Conservation (phyloP, 1,139 yeast genomes). For the Suhomyces guaymorum region DNA sequence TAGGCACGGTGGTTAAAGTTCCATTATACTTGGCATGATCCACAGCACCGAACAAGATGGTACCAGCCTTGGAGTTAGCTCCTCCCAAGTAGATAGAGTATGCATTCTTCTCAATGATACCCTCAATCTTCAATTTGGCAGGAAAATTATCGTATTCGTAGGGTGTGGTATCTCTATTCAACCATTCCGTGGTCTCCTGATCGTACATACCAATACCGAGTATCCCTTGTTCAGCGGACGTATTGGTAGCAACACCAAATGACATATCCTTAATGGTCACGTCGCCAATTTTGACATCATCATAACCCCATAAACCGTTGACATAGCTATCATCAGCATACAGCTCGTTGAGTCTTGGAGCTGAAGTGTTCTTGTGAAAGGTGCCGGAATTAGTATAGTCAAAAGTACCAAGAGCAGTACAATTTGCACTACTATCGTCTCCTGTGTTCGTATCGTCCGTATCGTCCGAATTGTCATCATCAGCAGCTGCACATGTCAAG, state of each 20-base stretch:
- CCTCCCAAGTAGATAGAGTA: constrained; percentile 47
- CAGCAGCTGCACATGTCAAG: constrained; percentile 23
- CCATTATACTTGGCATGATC: constrained; percentile 56
- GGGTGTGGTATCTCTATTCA: constrained; percentile 14
- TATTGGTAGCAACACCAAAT: constrained; percentile 50
- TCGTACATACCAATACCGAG: constrained; percentile 59
- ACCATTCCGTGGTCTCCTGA: constrained; percentile 40
- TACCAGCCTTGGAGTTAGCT: constrained; percentile 31
- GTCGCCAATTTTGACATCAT: constrained; percentile 41
- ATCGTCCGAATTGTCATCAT: constrained; percentile 1
- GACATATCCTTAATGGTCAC: constrained; percentile 46
- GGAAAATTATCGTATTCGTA: constrained; percentile 58
- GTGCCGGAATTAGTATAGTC: constrained; percentile 34
- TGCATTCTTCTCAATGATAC: constrained; percentile 47
- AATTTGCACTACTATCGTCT: no score
- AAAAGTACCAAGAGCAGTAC: no score
- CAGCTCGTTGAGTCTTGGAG: constrained; percentile 40
- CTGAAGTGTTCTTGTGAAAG: constrained; percentile 35
- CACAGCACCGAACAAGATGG: constrained; percentile 58
- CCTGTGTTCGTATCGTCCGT: no score
- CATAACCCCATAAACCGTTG: constrained; percentile 58
- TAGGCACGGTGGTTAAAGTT: constrained; percentile 34
- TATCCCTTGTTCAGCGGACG: constrained; percentile 47
- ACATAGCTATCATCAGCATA: constrained; percentile 70
- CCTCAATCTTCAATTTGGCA: constrained; percentile 49